phyloP scores from a whole-genome alignment of 2,329 filamentous ascomycete species.

The Ascochyta lentis region DNA sequence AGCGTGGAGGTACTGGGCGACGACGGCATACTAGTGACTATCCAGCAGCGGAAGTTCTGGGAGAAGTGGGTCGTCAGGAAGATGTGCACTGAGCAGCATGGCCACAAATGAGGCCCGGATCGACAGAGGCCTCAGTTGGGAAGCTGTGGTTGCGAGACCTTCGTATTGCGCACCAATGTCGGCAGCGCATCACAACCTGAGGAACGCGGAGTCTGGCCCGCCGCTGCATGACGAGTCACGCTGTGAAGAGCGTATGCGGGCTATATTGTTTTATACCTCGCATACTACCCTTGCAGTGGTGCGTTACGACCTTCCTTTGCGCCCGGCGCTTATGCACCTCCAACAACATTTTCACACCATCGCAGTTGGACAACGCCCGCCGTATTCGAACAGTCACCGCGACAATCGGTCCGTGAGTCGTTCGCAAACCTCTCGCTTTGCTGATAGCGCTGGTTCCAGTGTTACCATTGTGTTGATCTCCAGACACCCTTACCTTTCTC shows the following conservation, averaged over 20 bases:
- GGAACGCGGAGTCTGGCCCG: conserved; percentile 6
- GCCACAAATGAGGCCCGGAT: conserved; percentile 40
- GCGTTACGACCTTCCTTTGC: conserved; percentile 15
- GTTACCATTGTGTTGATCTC: neutral
- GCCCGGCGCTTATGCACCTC: conserved; percentile 32
- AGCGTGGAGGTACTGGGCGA: conserved; percentile 57
- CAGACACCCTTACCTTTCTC: neutral
- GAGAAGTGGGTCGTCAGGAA: conserved; percentile 61
- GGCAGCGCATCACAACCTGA: neutral
- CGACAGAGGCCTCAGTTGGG: neutral
- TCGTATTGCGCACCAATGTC: neutral
- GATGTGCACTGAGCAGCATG: conserved; percentile 53
- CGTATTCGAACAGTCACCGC: conserved; percentile 1
- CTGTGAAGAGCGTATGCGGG: conserved; percentile 19
- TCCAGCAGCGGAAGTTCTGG: conserved; percentile 61
- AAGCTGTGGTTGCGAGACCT: neutral
- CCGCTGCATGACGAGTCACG: conserved; percentile 21
- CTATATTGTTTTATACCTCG: conserved; percentile 23
- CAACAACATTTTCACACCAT: conserved; percentile 21
- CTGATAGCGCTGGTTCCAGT: neutral
- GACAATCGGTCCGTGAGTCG: neutral
- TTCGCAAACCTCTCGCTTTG: neutral
- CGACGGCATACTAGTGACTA: conserved; percentile 56
- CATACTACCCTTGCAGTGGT: conserved; percentile 20
- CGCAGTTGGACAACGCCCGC: neutral